A percentile compares a stretch with the other conserved stretches of the same genome.
Evolutionary conservation across 345 rosid species (phyloP).

Genomic region (Gossypioides kirkii): DNA sequence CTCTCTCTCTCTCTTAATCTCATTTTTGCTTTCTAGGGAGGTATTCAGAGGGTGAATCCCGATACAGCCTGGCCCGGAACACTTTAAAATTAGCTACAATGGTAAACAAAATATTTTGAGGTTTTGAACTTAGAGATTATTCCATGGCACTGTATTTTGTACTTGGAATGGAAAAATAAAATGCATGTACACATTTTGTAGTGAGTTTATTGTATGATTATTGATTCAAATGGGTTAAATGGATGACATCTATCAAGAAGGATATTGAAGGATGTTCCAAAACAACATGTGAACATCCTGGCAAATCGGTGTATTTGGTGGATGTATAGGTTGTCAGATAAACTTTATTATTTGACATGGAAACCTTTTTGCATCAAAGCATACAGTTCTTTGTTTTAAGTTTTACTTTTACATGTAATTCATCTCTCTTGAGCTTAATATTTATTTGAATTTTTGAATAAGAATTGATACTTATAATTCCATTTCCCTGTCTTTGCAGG

Average conservation of each 20-base stretch:
- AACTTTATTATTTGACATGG: background rate
- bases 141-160: background rate
- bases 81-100: constrained; percentile 27
- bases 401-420: background rate
- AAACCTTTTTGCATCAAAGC: constrained; percentile 1
- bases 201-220: background rate
- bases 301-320: background rate
- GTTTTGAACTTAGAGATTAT: background rate
- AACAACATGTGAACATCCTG: background rate
- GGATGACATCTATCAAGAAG: constrained; percentile 3
- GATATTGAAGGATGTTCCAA: background rate
- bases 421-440: background rate
- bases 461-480: constrained; percentile 3
- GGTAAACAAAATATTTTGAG: constrained; percentile 23
- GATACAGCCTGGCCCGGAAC: constrained; percentile 37
- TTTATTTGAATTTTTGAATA: background rate
- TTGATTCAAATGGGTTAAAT: background rate
- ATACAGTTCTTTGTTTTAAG: background rate
- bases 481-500: constrained; percentile 25
- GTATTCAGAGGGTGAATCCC: constrained; percentile 52
- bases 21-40: constrained; percentile 31
- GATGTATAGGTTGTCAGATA: background rate
- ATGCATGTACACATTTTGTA: background rate
- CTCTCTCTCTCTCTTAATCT: background rate
- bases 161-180: background rate